Evolutionary conservation across 768 basidiomycete species (phyloP), one percentile per base, ranked within the genome.

Genomic region (Polyporus arcularius): DNA sequence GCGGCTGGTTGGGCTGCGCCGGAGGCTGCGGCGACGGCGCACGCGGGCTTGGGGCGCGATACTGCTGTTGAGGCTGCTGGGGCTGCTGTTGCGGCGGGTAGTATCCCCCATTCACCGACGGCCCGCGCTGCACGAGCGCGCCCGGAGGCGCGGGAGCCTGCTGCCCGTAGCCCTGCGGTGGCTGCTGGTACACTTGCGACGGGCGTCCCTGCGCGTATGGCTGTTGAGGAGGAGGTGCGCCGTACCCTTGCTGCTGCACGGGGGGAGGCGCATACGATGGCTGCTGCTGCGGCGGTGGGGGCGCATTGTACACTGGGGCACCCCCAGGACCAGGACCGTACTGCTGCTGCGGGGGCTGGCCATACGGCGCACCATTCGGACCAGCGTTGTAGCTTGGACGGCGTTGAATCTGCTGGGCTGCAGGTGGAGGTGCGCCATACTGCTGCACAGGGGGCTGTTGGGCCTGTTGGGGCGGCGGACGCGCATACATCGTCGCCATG

Each of bases 401-500:
- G 8, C 63, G 63, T 40, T 64, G 63, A 11, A 65, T 48, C 58
- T 65, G 69, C 18, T 66, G 64, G 31, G 61, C 59, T n/a, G 78
- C 81, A 31, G 67, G 58, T 21, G 79, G 82, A 26, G 69, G 62
- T 11, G 80, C 79, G n/a, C 67, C 63, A 65, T 82, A 85, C 21
- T 28, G 40, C 14, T 30, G 50, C 12, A 60, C 62, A 21, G 67
- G 62, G 50, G 66, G 71, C 50, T 65, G 67, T 39, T 67, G 61
- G 8, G 39, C 41, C 21, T 65, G 63, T 5, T 65, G 69, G 43
- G 67, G 69, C 31, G 62, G 69, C 73, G 77, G 70, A 10, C 63
- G 68, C 11, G 62, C 60, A 65, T 76, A 78, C 16, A 67, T 62
- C 62, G 82, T 83, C 14, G 89, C 89, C 85, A 94, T 86, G 42